Evolutionary conservation across 331 rosid species (phyloP).

Genomic region (Rosa hybrid): DNA sequence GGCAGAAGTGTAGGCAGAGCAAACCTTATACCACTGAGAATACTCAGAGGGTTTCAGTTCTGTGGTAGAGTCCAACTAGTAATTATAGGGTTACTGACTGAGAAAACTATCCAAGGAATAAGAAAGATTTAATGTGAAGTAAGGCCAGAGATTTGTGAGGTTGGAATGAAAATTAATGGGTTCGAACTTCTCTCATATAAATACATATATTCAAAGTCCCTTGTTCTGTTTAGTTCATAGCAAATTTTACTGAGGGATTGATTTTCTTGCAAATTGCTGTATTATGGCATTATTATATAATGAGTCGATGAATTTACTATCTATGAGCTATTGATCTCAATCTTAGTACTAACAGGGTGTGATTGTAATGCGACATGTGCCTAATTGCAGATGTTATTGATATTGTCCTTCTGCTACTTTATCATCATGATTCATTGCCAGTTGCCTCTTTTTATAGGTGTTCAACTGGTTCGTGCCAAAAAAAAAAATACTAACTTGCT

Average conservation of each 20-base stretch:
- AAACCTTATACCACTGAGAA: too few relatives aligned
- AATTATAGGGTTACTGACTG: neutral
- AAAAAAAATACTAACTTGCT: neutral
- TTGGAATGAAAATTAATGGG: neutral
- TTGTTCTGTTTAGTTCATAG: neutral
- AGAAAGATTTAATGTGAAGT: neutral
- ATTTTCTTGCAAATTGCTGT: neutral
- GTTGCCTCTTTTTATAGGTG: neutral
- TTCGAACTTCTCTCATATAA: neutral
- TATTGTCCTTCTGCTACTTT: neutral
- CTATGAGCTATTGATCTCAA: neutral
- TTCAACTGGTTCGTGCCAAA: neutral
- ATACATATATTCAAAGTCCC: too few relatives aligned
- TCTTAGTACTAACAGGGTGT: neutral
- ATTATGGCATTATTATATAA: neutral
- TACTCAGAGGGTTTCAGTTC: neutral
- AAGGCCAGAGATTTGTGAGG: neutral
- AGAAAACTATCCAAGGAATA: neutral
- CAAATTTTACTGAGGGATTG: neutral
- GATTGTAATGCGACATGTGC: neutral
- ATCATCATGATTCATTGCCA: conserved; percentile 3
- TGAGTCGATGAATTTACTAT: neutral
- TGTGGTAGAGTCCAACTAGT: neutral
- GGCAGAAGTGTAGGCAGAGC: too few relatives aligned
- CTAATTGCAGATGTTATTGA: neutral